Percentiles rank a stretch among this genome's conserved stretches.
Evolutionary conservation across 306 rosid genomes (phyloP).

Genomic region (Cucurbita ficifolia): DNA sequence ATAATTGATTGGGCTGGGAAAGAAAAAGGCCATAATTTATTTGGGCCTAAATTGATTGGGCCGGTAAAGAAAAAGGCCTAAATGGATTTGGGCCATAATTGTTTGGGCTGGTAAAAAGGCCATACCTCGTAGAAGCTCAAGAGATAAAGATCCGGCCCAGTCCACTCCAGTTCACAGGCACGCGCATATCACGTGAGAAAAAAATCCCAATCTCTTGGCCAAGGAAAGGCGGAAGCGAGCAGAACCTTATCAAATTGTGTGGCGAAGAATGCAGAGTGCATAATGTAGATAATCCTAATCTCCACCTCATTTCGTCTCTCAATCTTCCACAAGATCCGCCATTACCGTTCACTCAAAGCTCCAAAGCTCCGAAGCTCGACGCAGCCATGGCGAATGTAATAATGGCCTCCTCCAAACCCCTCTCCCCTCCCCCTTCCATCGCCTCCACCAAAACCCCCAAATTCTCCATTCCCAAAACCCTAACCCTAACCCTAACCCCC

Average conservation of each 20-base stretch:
- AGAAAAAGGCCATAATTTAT: too few species aligned
- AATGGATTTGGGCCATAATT: background rate
- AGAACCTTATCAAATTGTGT: slow-evolving; percentile 34
- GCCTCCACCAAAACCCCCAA: slow-evolving; percentile 21
- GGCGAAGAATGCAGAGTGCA: slow-evolving; percentile 39
- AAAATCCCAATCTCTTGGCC: background rate
- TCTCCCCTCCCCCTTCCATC: slow-evolving; percentile 16
- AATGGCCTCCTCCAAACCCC: slow-evolving; percentile 59
- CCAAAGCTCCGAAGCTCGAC: background rate
- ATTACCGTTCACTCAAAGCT: background rate
- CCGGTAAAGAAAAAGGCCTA: too few species aligned
- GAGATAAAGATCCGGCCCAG: background rate
- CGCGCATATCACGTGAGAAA: background rate
- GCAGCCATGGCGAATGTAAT: slow-evolving; percentile 61
- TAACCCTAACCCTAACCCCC: background rate
- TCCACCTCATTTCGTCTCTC: slow-evolving; percentile 1
- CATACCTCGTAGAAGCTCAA: background rate
- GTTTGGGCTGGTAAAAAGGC: background rate
- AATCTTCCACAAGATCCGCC: background rate
- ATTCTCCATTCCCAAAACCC: slow-evolving; percentile 38
- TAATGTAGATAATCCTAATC: background rate
- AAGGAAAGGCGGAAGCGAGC: background rate
- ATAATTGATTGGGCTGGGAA: too few species aligned
- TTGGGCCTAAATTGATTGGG: too few species aligned
- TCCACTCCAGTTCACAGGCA: background rate